These are phyloP conservation scores for Austroboletus olivaceoglutinosus DNA, from an alignment of 1,284 basidiomycete genomes.

Conservation along the genomic window DNA sequence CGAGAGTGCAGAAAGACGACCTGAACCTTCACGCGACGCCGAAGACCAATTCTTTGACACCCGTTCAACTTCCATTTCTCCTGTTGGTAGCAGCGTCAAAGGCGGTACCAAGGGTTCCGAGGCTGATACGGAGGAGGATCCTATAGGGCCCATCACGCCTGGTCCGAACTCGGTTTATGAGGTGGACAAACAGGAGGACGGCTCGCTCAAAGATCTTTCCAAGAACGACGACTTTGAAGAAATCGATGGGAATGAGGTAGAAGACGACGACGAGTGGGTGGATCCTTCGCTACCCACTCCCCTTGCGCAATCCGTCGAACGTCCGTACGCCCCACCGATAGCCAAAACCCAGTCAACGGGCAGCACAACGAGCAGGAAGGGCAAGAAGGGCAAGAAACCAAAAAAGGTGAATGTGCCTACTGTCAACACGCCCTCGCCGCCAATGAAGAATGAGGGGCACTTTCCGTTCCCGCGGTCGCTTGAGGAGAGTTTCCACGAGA, in stretches of 20 bases:
- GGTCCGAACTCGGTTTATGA: constrained; percentile 51
- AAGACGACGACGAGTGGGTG: constrained; percentile 58
- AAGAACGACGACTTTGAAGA: constrained; percentile 30
- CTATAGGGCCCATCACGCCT: constrained; percentile 63
- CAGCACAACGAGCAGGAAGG: constrained; percentile 26
- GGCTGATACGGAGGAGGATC: constrained; percentile 65
- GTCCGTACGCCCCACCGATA: constrained; percentile 36
- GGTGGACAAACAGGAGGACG: constrained; percentile 26
- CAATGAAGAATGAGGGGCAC: constrained; percentile 39
- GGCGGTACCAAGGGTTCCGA: constrained; percentile 46
- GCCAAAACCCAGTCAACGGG: constrained; percentile 31
- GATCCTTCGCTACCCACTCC: constrained; percentile 45
- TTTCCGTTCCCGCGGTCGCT: constrained; percentile 60
- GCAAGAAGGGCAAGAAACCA: constrained; percentile 28
- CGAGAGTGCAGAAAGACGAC: constrained; percentile 16
- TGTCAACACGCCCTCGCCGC: constrained; percentile 36
- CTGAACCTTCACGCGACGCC: constrained; percentile 23
- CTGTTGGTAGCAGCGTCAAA: constrained; percentile 37
- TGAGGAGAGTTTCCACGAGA: constrained; percentile 36
- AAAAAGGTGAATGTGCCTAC: constrained; percentile 39
- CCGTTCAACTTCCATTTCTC: constrained; percentile 40
- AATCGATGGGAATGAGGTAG: constrained; percentile 39
- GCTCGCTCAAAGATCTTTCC: constrained; percentile 13
- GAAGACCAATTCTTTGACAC: constrained; percentile 50
- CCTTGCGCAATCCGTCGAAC: constrained; percentile 31